Evolutionary conservation across 2,329 filamentous ascomycete genomes (phyloP).

Genomic region (Bipolaris oryzae): DNA sequence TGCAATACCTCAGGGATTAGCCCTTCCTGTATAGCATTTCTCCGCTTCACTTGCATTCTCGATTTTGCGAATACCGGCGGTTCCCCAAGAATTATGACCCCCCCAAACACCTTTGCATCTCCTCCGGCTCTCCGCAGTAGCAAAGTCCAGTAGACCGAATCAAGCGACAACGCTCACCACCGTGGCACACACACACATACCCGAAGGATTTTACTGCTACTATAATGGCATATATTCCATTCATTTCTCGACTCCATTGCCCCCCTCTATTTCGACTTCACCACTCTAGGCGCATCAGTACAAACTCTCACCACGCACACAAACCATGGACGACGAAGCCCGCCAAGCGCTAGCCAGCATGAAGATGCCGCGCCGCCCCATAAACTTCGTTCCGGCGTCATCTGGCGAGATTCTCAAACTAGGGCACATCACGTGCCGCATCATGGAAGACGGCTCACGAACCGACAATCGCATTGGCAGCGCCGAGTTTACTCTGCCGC

Average conservation of each 20-base stretch:
- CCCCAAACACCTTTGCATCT: slow-evolving; percentile 3
- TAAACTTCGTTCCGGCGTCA: slow-evolving; percentile 57
- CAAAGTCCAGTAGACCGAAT: slow-evolving; percentile 7
- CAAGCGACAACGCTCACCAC: background rate
- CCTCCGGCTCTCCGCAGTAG: slow-evolving; percentile 36
- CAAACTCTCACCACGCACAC: slow-evolving; percentile 4
- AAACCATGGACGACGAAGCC: slow-evolving; percentile 46
- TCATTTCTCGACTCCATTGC: background rate
- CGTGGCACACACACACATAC: background rate
- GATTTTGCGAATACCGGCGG: background rate
- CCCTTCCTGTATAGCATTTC: background rate
- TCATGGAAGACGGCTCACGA: slow-evolving; percentile 59
- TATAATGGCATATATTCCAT: background rate
- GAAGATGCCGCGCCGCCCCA: slow-evolving; percentile 51
- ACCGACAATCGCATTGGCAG: slow-evolving; percentile 58
- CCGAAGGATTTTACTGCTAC: background rate
- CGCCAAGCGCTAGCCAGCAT: slow-evolving; percentile 40
- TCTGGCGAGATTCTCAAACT: slow-evolving; percentile 58
- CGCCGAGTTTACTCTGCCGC: slow-evolving; percentile 57
- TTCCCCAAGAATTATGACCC: background rate
- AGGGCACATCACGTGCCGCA: slow-evolving; percentile 57
- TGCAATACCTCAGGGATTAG: background rate
- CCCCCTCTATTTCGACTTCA: background rate
- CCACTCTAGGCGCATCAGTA: background rate
- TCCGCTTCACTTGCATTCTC: background rate